These are phyloP conservation scores for Kitagawia praeruptora DNA, from an alignment of 129 eudicot genomes.

Conservation along the genomic window DNA sequence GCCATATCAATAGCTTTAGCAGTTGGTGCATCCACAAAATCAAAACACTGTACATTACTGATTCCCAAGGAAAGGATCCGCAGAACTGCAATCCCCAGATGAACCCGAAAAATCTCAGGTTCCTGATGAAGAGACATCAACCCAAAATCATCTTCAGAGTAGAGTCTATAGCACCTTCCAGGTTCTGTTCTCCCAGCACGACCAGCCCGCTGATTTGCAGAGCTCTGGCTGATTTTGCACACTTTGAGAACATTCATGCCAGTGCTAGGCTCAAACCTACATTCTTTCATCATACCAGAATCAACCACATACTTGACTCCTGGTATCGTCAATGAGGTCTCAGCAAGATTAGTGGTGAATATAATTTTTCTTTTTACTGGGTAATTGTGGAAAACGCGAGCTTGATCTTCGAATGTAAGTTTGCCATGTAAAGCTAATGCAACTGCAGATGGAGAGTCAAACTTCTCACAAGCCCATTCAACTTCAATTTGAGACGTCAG, in stretches of 20 bases:
- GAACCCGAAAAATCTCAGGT: constrained; percentile 88
- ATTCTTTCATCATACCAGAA: constrained; percentile 81
- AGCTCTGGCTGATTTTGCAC: constrained; percentile 69
- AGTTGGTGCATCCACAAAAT: constrained; percentile 79
- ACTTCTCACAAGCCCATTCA: constrained; percentile 89
- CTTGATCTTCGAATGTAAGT: constrained; percentile 69
- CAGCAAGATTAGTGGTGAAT: constrained; percentile 90
- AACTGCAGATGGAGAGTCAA: constrained; percentile 36
- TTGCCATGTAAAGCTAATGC: constrained; percentile 81
- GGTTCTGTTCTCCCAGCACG: constrained; percentile 97
- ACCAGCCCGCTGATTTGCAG: constrained; percentile 94
- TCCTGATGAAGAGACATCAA: constrained; percentile 68
- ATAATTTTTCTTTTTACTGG: constrained; percentile 73
- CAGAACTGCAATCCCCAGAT: constrained; percentile 83
- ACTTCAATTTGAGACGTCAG: constrained; percentile 86
- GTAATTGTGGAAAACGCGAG: constrained; percentile 40
- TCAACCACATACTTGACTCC: constrained; percentile 89
- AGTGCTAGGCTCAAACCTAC: constrained; percentile 67
- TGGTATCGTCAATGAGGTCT: constrained; percentile 88
- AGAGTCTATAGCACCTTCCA: constrained; percentile 77
- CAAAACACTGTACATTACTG: constrained; percentile 45
- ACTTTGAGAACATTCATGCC: constrained; percentile 86
- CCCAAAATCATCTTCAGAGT: constrained; percentile 42
- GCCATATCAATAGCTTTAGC: constrained; percentile 61
- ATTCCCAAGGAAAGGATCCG: constrained; percentile 75